A percentile compares a stretch with the other conserved stretches of the same genome.
These are phyloP conservation scores for Scheffersomyces illinoinensis DNA, from an alignment of 1,139 yeast species.

Conservation along the genomic window DNA sequence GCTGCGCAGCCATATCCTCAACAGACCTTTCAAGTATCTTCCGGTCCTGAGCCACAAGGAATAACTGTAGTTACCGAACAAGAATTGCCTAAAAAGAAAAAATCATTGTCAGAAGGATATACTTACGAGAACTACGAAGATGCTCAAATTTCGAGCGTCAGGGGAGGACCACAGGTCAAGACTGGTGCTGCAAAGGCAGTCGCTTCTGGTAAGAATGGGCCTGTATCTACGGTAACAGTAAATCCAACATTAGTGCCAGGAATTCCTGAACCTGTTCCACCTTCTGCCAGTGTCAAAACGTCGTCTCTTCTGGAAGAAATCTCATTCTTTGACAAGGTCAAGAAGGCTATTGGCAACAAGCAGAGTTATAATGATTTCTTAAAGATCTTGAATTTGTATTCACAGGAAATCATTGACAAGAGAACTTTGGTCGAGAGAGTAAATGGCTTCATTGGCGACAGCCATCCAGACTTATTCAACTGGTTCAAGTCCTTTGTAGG, in stretches of 20 bases:
- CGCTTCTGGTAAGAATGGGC: slow-evolving; percentile 17
- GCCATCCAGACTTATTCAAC: slow-evolving; percentile 72
- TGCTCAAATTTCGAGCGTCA: slow-evolving; percentile 55
- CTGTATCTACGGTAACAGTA: slow-evolving; percentile 21
- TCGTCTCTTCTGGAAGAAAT: slow-evolving; percentile 80
- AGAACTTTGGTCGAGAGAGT: slow-evolving; percentile 80
- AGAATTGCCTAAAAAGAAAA: slow-evolving; percentile 21
- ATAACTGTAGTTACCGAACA: slow-evolving; percentile 7
- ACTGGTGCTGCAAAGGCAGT: slow-evolving; percentile 3
- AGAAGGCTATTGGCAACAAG: slow-evolving; percentile 85
- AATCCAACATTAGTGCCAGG: slow-evolving; percentile 80
- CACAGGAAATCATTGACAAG: slow-evolving; percentile 88
- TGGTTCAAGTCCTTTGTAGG: slow-evolving; percentile 96
- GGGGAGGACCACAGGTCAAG: slow-evolving; percentile 29
- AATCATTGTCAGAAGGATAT: slow-evolving; percentile 31
- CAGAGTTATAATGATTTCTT: slow-evolving; percentile 89
- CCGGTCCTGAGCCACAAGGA: slow-evolving; percentile 11
- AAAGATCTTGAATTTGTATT: slow-evolving; percentile 79
- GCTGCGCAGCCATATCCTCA: slow-evolving; percentile 13
- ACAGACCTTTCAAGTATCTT: slow-evolving; percentile 6
- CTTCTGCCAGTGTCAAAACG: slow-evolving; percentile 51
- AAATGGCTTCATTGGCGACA: slow-evolving; percentile 78
- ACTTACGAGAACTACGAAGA: slow-evolving; percentile 43
- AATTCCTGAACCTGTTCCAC: slow-evolving; percentile 82
- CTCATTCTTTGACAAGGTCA: slow-evolving; percentile 86